These are phyloP conservation scores for Tilletia indica DNA, from an alignment of 1,284 basidiomycete species.

Conservation along the genomic window DNA sequence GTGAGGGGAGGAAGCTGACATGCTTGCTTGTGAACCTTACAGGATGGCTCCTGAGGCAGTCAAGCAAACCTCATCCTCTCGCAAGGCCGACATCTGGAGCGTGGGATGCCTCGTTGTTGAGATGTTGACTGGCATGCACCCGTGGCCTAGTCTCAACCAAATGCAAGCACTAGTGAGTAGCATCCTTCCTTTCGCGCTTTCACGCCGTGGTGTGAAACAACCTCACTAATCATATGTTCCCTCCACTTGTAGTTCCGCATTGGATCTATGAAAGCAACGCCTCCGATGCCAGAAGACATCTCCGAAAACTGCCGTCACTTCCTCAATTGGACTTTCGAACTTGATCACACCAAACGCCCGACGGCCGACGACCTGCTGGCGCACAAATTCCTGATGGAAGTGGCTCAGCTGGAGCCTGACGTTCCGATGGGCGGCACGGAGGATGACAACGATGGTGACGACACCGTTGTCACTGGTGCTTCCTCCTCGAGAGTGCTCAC, in stretches of 20 bases:
- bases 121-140: slow-evolving; percentile 96
- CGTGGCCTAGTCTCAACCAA: slow-evolving; percentile 94
- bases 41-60: slow-evolving; percentile 81
- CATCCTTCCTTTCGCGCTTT: slow-evolving; percentile 29
- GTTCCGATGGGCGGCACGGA: not conserved
- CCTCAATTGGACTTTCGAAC: slow-evolving; percentile 45
- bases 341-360: slow-evolving; percentile 46
- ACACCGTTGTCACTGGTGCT: not conserved
- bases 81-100: slow-evolving; percentile 97
- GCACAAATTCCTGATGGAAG: slow-evolving; percentile 45
- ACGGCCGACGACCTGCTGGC: slow-evolving; percentile 43
- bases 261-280: slow-evolving; percentile 36
- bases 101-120: slow-evolving; percentile 96
- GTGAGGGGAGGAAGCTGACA: too few species aligned
- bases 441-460: not conserved
- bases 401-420: slow-evolving; percentile 1
- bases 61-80: slow-evolving; percentile 88
- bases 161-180: slow-evolving; percentile 67
- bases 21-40: slow-evolving; percentile 61
- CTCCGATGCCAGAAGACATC: slow-evolving; percentile 49
- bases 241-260: slow-evolving; percentile 40
- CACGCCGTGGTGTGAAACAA: slow-evolving; percentile 4
- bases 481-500: not conserved
- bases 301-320: slow-evolving; percentile 44
- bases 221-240: slow-evolving; percentile 8